Base-by-base conservation (phyloP, 768 basidiomycete genomes). In the Cystoderma amianthinum region DNA sequence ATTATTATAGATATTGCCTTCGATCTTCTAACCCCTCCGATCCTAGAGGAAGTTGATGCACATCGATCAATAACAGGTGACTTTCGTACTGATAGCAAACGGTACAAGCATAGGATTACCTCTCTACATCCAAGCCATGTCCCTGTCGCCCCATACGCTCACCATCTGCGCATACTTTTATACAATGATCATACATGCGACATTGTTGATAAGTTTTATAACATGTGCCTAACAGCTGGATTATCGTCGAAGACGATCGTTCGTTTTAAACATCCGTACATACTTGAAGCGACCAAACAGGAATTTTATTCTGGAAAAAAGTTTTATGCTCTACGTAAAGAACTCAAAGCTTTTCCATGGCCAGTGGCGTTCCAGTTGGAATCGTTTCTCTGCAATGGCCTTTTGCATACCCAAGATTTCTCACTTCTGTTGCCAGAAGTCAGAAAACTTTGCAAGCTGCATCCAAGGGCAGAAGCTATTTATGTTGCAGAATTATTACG, bases 301-400 rank as follows among this genome's bases (percentile, higher is more conserved):
- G 63, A 58, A 0, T 80, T 85, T 47, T 90, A 84, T 52, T 49
- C 64, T 0, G 48, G 52, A 7, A 74, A 60, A 45, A 58, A 62
- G 3, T 65, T 89, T 2, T 59, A 69, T 44, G 60, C 58, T 6
- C 54, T 85, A 6, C 61, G 65, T 12, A 53, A 50, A 12, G 68
- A 67, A 60, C 35, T 18, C 11, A 36, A 11, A 18, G 54, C 55
- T 4, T 61, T 74, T 25, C 60, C 67, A 15, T 85, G 78, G 78
- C 57, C 61, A 2, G 64, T 82, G 24, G 78, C 76, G 0, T 85
- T 85, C 50, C 84, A 86, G 56, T 55, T 84, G 10, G 82, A 82
- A 52, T 68, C 73, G 0, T 61, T 82, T 6, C 54, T 86, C 1
- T 73, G 62, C 10, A 79, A 77, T 43, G 68, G 69, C 1, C 53